A percentile compares a stretch with the other conserved stretches of the same genome.
Evolutionary conservation across 257 asterid species (phyloP).

Genomic region (Nemophila menziesii): DNA sequence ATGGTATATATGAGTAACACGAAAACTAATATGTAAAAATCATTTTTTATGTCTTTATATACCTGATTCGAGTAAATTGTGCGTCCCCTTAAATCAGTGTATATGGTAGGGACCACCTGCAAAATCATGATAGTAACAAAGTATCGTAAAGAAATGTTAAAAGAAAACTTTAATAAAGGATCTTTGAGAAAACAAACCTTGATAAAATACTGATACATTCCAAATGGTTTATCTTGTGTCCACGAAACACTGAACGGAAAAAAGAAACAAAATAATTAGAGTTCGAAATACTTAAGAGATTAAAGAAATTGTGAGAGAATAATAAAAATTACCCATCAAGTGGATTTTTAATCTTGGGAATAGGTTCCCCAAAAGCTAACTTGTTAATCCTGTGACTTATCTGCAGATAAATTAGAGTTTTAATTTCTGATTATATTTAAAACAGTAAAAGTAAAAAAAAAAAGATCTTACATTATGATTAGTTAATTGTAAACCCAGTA

Average conservation of each 20-base stretch:
- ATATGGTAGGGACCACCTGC: slow-evolving; percentile 95
- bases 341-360: slow-evolving; percentile 86
- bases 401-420: slow-evolving; percentile 29
- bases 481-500: slow-evolving; percentile 52
- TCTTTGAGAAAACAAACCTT: slow-evolving; percentile 40
- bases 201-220: slow-evolving; percentile 73
- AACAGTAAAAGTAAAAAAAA: slow-evolving; percentile 2
- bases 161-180: not conserved
- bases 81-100: slow-evolving; percentile 64
- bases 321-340: slow-evolving; percentile 67
- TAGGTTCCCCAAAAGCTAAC: slow-evolving; percentile 72
- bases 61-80: slow-evolving; percentile 90
- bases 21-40: not conserved
- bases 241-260: slow-evolving; percentile 48
- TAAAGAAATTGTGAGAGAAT: not conserved
- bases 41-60: slow-evolving; percentile 5
- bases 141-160: not conserved
- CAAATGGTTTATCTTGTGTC: slow-evolving; percentile 55
- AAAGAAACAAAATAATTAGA: not conserved
- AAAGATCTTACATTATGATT: slow-evolving; percentile 54
- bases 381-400: slow-evolving; percentile 87
- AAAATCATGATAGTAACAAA: no score
- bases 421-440: not conserved
- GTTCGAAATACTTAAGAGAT: slow-evolving; percentile 1
- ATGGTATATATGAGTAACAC: slow-evolving; percentile 3